Conservation (phyloP, 2,329 filamentous ascomycete species). For the Cadophora malorum region DNA sequence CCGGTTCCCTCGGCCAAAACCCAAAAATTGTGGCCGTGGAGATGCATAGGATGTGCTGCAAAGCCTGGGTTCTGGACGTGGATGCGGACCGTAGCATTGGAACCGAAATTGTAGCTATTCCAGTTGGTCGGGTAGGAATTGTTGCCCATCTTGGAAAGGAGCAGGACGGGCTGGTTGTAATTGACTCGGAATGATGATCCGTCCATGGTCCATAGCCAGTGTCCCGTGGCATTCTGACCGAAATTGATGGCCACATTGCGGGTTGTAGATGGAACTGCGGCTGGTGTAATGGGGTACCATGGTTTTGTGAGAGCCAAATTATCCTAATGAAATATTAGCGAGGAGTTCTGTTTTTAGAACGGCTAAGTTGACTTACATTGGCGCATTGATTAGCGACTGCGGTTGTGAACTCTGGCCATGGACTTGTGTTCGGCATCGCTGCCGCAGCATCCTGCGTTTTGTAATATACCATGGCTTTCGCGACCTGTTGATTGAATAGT, state of each 20-base stretch:
- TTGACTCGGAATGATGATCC: slow-evolving; percentile 59
- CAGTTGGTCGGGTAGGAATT: slow-evolving; percentile 58
- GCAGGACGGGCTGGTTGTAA: slow-evolving; percentile 65
- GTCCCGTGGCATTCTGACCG: slow-evolving; percentile 9
- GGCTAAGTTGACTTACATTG: slow-evolving; percentile 5
- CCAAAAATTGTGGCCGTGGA: slow-evolving; percentile 76
- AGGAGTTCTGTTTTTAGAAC: neutral
- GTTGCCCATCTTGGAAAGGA: slow-evolving; percentile 58
- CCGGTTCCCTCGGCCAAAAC: slow-evolving; percentile 61
- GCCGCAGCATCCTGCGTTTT: slow-evolving; percentile 58
- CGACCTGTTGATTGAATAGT: slow-evolving; percentile 54
- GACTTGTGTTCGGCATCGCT: slow-evolving; percentile 53
- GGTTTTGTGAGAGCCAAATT: slow-evolving; percentile 2
- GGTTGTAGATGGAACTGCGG: slow-evolving; percentile 4
- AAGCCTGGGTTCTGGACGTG: slow-evolving; percentile 58
- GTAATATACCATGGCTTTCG: slow-evolving; percentile 70
- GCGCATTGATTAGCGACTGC: slow-evolving; percentile 49
- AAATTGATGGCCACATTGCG: neutral
- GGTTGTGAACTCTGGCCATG: slow-evolving; percentile 56
- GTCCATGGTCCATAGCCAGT: slow-evolving; percentile 56
- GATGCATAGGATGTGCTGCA: slow-evolving; percentile 67
- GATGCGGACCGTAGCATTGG: slow-evolving; percentile 61
- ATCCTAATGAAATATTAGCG: neutral
- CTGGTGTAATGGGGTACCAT: slow-evolving; percentile 13
- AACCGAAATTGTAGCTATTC: slow-evolving; percentile 61